Percentiles rank a stretch among this genome's conserved stretches.
Evolutionary conservation across 345 rosid genomes (phyloP).

Genomic region (Durio zibethinus): DNA sequence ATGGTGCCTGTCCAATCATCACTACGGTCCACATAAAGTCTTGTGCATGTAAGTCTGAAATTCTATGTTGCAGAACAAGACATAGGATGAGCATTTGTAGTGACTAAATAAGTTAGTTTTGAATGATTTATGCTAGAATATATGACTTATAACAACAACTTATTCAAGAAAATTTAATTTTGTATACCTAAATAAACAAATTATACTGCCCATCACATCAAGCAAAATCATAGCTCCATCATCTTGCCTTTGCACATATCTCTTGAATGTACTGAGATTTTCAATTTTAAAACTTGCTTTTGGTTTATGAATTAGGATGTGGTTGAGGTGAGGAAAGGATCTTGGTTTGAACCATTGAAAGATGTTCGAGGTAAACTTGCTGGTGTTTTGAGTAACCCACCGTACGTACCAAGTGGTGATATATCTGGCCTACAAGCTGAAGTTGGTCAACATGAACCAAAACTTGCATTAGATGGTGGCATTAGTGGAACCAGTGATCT

Average conservation of each 20-base stretch:
- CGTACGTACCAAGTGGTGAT: conserved; percentile 73
- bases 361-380: conserved; percentile 62
- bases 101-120: not conserved
- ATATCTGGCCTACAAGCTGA: conserved; percentile 75
- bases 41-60: not conserved
- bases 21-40: not conserved
- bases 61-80: not conserved
- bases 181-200: not conserved
- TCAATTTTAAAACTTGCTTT: not conserved
- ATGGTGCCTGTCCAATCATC: not conserved
- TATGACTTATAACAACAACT: not conserved
- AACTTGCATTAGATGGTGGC: conserved; percentile 89
- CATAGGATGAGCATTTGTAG: not conserved
- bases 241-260: not conserved
- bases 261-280: not conserved
- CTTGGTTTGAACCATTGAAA: conserved; percentile 78
- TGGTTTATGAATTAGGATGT: conserved; percentile 36
- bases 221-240: not conserved
- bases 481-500: conserved; percentile 63
- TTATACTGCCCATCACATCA: not conserved
- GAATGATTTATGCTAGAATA: not conserved
- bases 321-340: conserved; percentile 68
- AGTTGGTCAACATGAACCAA: conserved; percentile 88
- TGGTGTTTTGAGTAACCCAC: conserved; percentile 87
- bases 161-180: not conserved